phyloP scores from a whole-genome alignment of 352 stramenopile species.

The Elongisporangium prolatum region DNA sequence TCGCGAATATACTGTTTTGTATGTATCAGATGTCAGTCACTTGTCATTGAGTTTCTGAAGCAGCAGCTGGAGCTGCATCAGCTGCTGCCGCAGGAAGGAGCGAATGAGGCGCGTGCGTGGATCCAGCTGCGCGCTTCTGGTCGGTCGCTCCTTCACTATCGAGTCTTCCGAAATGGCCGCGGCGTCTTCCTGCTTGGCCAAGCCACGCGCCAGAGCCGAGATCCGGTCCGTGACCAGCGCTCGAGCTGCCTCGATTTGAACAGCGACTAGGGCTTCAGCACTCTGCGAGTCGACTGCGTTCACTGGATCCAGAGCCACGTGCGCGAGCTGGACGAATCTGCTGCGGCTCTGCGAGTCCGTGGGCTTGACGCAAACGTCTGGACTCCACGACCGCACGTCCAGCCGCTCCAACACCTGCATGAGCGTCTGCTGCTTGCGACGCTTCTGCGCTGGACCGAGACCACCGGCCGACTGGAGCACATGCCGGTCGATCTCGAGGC shows the following conservation, averaged over 20 bases:
- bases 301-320: slow-evolving; percentile 15
- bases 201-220: neutral
- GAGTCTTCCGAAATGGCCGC: neutral
- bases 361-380: slow-evolving; percentile 31
- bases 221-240: neutral
- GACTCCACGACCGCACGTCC: slow-evolving; percentile 25
- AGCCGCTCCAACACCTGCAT: slow-evolving; percentile 17
- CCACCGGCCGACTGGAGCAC: neutral
- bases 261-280: neutral
- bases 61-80: slow-evolving; percentile 7
- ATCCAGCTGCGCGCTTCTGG: slow-evolving; percentile 1
- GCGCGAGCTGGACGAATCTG: slow-evolving; percentile 21
- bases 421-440: slow-evolving; percentile 9
- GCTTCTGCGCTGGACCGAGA: neutral
- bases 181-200: neutral
- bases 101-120: slow-evolving; percentile 11
- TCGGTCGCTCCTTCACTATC: neutral
- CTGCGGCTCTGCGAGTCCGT: slow-evolving; percentile 1
- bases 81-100: slow-evolving; percentile 23
- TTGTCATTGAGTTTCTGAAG: slow-evolving; percentile 1
- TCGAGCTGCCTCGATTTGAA: slow-evolving; percentile 1
- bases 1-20: neutral
- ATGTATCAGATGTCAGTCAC: neutral
- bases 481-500: slow-evolving; percentile 24
- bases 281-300: slow-evolving; percentile 6